Evolutionary conservation across 768 basidiomycete genomes (phyloP).

Genomic region (Chiua virens): DNA sequence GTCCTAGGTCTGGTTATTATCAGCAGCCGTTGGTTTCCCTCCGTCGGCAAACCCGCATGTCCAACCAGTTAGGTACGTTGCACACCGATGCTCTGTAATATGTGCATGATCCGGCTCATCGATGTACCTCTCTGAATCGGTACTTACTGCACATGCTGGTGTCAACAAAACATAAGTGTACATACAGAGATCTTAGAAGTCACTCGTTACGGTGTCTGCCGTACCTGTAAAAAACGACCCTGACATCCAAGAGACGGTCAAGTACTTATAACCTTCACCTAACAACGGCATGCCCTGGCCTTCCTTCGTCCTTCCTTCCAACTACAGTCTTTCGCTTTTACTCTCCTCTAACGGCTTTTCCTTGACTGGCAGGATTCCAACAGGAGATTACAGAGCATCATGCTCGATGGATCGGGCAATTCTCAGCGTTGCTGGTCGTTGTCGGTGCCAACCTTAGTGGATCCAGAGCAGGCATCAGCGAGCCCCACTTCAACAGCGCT

Average conservation of each 20-base stretch:
- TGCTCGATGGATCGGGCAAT: slow-evolving; percentile 10
- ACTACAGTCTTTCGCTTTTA: slow-evolving; percentile 17
- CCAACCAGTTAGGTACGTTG: too few relatives aligned
- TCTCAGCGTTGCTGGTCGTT: slow-evolving; percentile 14
- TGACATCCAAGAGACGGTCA: background rate
- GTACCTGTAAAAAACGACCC: slow-evolving; percentile 18
- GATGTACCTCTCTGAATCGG: too few relatives aligned
- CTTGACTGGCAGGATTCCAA: too few relatives aligned
- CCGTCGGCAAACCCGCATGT: too few relatives aligned
- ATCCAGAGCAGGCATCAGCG: slow-evolving; percentile 3
- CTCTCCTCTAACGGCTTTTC: background rate
- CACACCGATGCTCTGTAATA: too few relatives aligned
- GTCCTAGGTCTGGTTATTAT: too few relatives aligned
- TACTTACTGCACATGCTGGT: too few relatives aligned
- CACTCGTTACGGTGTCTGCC: background rate
- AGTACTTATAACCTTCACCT: slow-evolving; percentile 3
- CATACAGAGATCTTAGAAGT: background rate
- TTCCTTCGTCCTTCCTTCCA: slow-evolving; percentile 8
- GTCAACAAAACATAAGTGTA: background rate
- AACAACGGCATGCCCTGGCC: background rate
- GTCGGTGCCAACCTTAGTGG: slow-evolving; percentile 11
- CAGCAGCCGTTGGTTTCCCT: too few relatives aligned
- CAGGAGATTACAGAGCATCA: too few relatives aligned
- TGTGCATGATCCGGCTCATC: too few relatives aligned
- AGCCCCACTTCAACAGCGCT: background rate